Conservation (phyloP, 805 yeast genomes). For the Saturnispora halmiae region DNA sequence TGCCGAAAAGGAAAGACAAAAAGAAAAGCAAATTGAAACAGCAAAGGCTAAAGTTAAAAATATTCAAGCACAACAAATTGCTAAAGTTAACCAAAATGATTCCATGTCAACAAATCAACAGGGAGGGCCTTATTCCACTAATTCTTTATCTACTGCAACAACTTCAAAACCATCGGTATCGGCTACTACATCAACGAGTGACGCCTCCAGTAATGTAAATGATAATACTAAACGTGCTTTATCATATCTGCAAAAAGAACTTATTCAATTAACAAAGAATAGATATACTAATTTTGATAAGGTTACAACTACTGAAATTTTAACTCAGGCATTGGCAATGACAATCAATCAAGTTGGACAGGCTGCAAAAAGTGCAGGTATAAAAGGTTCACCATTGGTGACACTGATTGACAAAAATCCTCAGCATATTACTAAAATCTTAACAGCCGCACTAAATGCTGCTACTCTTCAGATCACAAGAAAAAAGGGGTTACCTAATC, state of each 20-base stretch:
- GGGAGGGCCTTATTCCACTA: slow-evolving; percentile 1
- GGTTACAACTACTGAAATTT: slow-evolving; percentile 71
- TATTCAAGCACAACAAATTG: slow-evolving; percentile 10
- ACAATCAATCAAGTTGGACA: slow-evolving; percentile 85
- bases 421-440: slow-evolving; percentile 65
- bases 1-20: slow-evolving; percentile 64
- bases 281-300: slow-evolving; percentile 61
- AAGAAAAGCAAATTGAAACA: slow-evolving; percentile 56
- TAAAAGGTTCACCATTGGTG: slow-evolving; percentile 67
- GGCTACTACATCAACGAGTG: slow-evolving; percentile 5
- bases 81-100: slow-evolving; percentile 6
- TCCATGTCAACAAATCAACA: too few relatives aligned
- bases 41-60: slow-evolving; percentile 30
- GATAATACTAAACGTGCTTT: slow-evolving; percentile 65
- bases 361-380: slow-evolving; percentile 79
- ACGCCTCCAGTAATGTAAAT: slow-evolving; percentile 15
- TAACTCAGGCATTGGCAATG: slow-evolving; percentile 87
- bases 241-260: slow-evolving; percentile 76
- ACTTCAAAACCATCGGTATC: slow-evolving; percentile 8
- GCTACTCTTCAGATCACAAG: slow-evolving; percentile 57
- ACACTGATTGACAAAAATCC: slow-evolving; percentile 76
- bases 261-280: slow-evolving; percentile 70
- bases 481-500: slow-evolving; percentile 36
- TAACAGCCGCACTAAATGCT: slow-evolving; percentile 74
- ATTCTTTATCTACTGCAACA: slow-evolving; percentile 13